Evolutionary conservation across 768 basidiomycete species (phyloP), one percentile per base, ranked within the genome.

Genomic region (Auriculariales sp.): DNA sequence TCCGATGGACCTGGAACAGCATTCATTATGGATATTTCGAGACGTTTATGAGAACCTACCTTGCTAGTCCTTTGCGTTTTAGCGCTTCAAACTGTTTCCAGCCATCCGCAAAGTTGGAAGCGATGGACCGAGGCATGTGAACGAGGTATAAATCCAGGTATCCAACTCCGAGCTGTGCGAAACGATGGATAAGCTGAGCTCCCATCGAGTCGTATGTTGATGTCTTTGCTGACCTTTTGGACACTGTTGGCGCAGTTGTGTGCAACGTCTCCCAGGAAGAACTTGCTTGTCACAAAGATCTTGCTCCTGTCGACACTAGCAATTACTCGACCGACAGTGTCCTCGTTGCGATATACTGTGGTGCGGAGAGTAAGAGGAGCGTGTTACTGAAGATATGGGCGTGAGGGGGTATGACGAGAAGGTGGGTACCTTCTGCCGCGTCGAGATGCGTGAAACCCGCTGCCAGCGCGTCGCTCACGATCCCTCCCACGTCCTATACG

Each of bases 81-180:
- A 81, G 54, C 15, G 68, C 67, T 57, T 83, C 83, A 68, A 85
- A 73, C 58, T 78, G 64, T 25, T 63, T 69, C 82, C 83, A 85
- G 2, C 69, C 68, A 32, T 72, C 74, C 2, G 76, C 72, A 32
- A 81, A 79, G 54, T 82, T 75, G 1, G 77, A 76, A 17, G 61
- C 55, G 7, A 74, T 76, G n/a, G 76, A 61, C 3, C 66, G 57
- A 7, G 81, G 80, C 49, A 61, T 56, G 60, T 85, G 82, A 35
- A 85, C 77, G 34, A 85, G 72, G 61, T 86, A 86, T 29, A 85
- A 60, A 60, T 88, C 81, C 11, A 85, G 71, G 54, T 79, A 79
- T 1, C 68, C 57, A 3, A 84, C 65, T 0, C 77, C 79, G n/a
- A 84, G 70, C 82, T 83, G 54, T 11, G 22, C 17, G 17, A 39